phyloP scores from a whole-genome alignment of 371 early-diverging fungal genomes.

The Rhizopus stolonifer region DNA sequence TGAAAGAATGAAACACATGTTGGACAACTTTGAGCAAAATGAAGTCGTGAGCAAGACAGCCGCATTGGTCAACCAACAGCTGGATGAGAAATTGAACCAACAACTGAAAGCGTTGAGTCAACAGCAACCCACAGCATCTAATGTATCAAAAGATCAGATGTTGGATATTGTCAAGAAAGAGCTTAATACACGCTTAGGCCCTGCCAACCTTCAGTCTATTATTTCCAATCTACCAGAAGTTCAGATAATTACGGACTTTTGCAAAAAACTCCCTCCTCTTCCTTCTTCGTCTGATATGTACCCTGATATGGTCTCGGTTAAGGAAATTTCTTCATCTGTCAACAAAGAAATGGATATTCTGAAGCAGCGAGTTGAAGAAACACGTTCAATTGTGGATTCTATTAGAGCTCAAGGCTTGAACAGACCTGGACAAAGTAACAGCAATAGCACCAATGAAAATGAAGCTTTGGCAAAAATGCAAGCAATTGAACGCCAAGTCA shows the following conservation, averaged over 20 bases:
- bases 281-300: not conserved
- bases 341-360: not conserved
- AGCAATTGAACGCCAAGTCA: conserved; percentile 10
- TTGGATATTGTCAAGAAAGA: not conserved
- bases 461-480: conserved; percentile 12
- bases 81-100: conserved; percentile 5
- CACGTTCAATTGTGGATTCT: conserved; percentile 8
- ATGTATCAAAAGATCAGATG: not conserved
- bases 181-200: not conserved
- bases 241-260: not conserved
- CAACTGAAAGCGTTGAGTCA: not conserved
- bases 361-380: not conserved
- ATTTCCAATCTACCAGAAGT: conserved; percentile 10
- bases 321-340: not conserved
- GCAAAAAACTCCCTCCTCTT: not conserved
- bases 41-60: not conserved
- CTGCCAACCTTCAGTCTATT: conserved; percentile 1
- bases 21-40: not conserved
- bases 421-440: no score
- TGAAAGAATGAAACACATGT: conserved; percentile 1
- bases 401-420: not conserved
- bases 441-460: not conserved
- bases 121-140: not conserved
- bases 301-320: not conserved
- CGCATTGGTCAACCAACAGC: not conserved